Base-by-base conservation (phyloP, 1,284 basidiomycete genomes). In the Hemileia vastatrix region DNA sequence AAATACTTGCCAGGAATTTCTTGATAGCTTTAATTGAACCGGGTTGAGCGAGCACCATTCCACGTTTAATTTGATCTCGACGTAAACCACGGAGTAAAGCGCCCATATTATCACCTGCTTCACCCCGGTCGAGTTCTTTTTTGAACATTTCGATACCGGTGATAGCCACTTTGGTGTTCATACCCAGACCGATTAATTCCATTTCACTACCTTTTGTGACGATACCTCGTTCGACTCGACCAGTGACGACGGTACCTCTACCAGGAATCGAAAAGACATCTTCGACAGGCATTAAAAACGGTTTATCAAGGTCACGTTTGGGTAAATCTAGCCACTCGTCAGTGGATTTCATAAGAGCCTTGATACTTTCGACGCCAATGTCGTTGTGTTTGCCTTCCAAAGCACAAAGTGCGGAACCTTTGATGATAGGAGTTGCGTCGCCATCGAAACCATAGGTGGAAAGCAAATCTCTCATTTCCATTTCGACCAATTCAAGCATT, bases 111-210 rank as follows among this genome's bases (percentile, higher is more conserved):
- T 99, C 95, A 76, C 95, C 95, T 69, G 95, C 94, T 78, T 97
- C 90, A 67, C 91, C 94, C 65, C 92, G 85, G 62, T 98, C 95
- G 66, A 99, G 84, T 80, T 99, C 95, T 82, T 96, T 97, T 83
- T 96, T 93, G 86, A 98, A 98, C 90, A 96, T 97, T 79, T 98
- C 94, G 74, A 97, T 92, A 70, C 93, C 93, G 70, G 93, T 99
- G 64, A 99, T 80, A 33, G 87, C 94, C 11, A 94, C 95, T 83
- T 95, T 97, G 78, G 91, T 79, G 65, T 80, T 80, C 61, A 81
- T 78, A 64, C 93, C 94, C 65, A 91, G 81, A 71, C 95, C 95
- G 70, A 99, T 77, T 67, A 99, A 83, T 80, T 98, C 94, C 52
- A 98, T 83, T 78, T 98, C 95, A 70, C 84, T 84, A 71, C 93